Conservation (phyloP, 1,139 yeast species). For the Sugiyamaella castrensis region DNA sequence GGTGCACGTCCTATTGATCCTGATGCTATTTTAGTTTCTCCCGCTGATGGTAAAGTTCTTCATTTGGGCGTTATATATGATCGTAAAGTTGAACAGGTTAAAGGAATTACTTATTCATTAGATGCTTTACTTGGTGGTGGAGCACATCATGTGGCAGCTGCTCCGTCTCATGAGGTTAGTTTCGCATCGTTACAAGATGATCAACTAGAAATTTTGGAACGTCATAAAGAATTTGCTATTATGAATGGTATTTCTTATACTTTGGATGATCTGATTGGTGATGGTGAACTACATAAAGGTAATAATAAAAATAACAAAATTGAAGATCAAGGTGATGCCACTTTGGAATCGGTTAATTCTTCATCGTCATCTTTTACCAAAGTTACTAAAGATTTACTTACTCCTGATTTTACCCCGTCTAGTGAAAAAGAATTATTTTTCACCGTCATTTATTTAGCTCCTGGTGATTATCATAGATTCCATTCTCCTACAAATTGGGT, state of each 20-base stretch:
- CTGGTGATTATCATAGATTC: constrained; percentile 97
- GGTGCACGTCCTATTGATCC: constrained; percentile 74
- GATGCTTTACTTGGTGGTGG: constrained; percentile 77
- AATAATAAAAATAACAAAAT: constrained; percentile 18
- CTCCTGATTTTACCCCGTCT: constrained; percentile 29
- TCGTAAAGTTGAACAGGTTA: constrained; percentile 88
- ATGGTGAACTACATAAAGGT: constrained; percentile 37
- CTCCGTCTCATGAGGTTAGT: constrained; percentile 56
- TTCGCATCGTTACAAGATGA: constrained; percentile 40
- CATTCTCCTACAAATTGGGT: constrained; percentile 99
- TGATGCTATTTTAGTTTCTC: constrained; percentile 66
- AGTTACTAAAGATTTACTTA: constrained; percentile 28
- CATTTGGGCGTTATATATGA: constrained; percentile 77
- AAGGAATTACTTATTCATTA: constrained; percentile 90
- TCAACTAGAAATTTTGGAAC: constrained; percentile 43
- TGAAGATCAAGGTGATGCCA: constrained; percentile 38
- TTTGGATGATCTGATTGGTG: constrained; percentile 65
- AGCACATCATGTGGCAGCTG: constrained; percentile 46
- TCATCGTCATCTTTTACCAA: constrained; percentile 22
- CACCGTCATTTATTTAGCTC: constrained; percentile 92
- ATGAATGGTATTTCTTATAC: constrained; percentile 73
- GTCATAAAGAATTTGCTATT: constrained; percentile 76
- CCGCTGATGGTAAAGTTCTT: constrained; percentile 89
- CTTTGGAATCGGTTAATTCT: constrained; percentile 27
- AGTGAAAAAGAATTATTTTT: constrained; percentile 65